Evolutionary conservation across 2,329 filamentous ascomycete genomes (phyloP), one percentile per base, ranked within the genome.

Genomic region (Proliferodiscus dingleyae): DNA sequence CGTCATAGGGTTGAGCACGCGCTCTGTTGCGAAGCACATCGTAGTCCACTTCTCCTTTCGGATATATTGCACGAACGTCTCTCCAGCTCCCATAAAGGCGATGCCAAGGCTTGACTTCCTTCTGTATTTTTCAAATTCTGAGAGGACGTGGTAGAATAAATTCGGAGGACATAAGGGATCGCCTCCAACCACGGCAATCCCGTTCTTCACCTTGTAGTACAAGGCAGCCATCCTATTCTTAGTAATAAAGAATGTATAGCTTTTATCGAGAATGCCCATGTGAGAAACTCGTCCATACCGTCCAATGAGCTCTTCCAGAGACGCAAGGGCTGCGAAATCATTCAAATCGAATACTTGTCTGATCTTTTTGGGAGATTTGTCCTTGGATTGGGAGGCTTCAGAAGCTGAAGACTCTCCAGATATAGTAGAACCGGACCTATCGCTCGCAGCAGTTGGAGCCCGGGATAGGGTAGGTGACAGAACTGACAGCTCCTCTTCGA

Each of bases 231-330:
- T 62, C 11, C 52, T 53, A 10, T 56, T 46, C 30, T 59, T 57
- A 39, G 65, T 69, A 13, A 70, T 55, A 45, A 69, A 71, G 47
- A 70, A 66, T 4, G 52, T 59, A 45, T 70, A 70, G 38, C 63
- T 67, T 6, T 53, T 61, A 36, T 71, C 68, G 1, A 69, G 61
- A n/a, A 71, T 61, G 2, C 66, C 67, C 67, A 69, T 70, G 45
- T 70, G 66, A 4, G 67, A 67, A 1, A 68, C 64, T 13, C 61
- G 59, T 5, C 68, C 66, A 48, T 68, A 64, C 9, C 54, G 51
- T 4, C 52, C 54, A 2, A 65, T 59, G 1, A 70, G 57, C 1
- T 47, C 43, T 30, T 62, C 52, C 11, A 67, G 54, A 11, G 61
- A 59, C 6, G 55, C 55, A 37, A 64, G 55, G 0, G 62, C 61